Evolutionary conservation across 768 basidiomycete genomes (phyloP).

Genomic region (Suillus plorans): DNA sequence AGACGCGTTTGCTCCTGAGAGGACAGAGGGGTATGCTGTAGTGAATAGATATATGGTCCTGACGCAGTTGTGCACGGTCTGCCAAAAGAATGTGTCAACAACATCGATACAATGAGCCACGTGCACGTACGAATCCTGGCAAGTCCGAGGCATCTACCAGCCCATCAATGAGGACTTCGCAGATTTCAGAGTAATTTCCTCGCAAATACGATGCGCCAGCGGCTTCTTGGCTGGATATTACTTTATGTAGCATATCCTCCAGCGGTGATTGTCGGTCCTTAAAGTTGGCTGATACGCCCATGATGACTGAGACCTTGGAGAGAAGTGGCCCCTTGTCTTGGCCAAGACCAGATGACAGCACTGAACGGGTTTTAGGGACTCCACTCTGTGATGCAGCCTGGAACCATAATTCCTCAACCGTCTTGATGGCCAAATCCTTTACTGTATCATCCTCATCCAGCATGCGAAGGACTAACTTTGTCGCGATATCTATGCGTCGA

Average conservation of each 20-base stretch:
- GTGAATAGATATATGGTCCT: slow-evolving; percentile 83
- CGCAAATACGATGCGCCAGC: slow-evolving; percentile 54
- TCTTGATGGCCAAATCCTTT: slow-evolving; percentile 89
- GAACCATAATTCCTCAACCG: slow-evolving; percentile 93
- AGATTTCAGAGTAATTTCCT: slow-evolving; percentile 74
- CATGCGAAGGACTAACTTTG: slow-evolving; percentile 78
- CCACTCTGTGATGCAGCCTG: slow-evolving; percentile 33
- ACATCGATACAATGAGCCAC: neutral
- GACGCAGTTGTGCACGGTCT: slow-evolving; percentile 85
- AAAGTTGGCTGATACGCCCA: slow-evolving; percentile 81
- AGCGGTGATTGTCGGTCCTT: slow-evolving; percentile 81
- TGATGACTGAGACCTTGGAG: slow-evolving; percentile 75
- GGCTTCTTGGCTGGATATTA: slow-evolving; percentile 72
- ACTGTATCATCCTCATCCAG: slow-evolving; percentile 94
- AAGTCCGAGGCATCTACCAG: slow-evolving; percentile 85
- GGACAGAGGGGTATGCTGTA: slow-evolving; percentile 76
- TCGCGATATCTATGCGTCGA: slow-evolving; percentile 77
- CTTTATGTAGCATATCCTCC: slow-evolving; percentile 82
- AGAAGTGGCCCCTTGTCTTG: slow-evolving; percentile 58
- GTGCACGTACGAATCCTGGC: slow-evolving; percentile 67
- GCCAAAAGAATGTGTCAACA: slow-evolving; percentile 9
- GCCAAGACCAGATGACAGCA: slow-evolving; percentile 26
- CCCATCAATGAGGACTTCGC: slow-evolving; percentile 82
- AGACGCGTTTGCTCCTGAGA: slow-evolving; percentile 82
- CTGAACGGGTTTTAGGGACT: slow-evolving; percentile 38